Evolutionary conservation across 257 asterid genomes (phyloP).

Genomic region (Salvia rosmarinus): DNA sequence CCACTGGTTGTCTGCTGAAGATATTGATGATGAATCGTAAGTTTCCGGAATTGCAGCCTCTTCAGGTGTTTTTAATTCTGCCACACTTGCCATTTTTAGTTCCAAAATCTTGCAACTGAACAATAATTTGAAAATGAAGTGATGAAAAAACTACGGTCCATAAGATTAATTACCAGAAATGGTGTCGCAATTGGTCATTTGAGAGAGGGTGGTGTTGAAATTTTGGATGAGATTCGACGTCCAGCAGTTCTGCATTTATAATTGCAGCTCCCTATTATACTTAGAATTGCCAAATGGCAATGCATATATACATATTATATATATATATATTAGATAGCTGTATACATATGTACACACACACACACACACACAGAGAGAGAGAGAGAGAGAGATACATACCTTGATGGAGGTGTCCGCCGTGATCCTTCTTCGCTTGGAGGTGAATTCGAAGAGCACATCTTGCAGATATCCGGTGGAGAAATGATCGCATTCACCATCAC

Average conservation of each 20-base stretch:
- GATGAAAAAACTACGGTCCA: too few species aligned
- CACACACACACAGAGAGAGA: too few species aligned
- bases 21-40: slow-evolving; percentile 44
- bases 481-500: slow-evolving; percentile 23
- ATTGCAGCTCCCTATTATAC: too few species aligned
- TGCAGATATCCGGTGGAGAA: slow-evolving; percentile 80
- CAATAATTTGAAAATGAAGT: too few species aligned
- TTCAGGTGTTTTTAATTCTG: slow-evolving; percentile 48
- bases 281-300: too few species aligned
- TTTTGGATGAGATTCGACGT: slow-evolving; percentile 43
- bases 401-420: not conserved
- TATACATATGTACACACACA: too few species aligned
- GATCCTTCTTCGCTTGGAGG: slow-evolving; percentile 67
- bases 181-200: not conserved
- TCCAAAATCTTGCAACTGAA: not conserved
- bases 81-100: not conserved
- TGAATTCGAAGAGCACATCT: slow-evolving; percentile 81
- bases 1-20: slow-evolving; percentile 46
- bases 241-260: slow-evolving; percentile 40
- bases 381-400: not conserved
- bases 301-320: too few species aligned
- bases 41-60: slow-evolving; percentile 51
- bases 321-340: too few species aligned
- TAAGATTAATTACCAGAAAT: slow-evolving; percentile 2
- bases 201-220: slow-evolving; percentile 39